phyloP scores from a whole-genome alignment of 306 rosid species.

The Medicago ruthenica region DNA sequence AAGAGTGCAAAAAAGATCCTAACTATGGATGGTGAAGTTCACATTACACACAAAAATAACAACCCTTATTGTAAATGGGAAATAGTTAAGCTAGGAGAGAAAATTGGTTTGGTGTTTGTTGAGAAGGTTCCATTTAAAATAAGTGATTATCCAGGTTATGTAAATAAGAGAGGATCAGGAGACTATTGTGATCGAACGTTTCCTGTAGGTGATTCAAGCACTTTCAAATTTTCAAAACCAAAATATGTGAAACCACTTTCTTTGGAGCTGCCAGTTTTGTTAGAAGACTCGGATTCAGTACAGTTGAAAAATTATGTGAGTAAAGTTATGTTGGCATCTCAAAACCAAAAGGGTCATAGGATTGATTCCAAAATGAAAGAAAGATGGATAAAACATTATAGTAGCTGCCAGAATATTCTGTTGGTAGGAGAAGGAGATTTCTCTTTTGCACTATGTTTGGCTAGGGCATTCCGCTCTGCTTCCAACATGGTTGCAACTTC shows the following conservation, averaged over 20 bases:
- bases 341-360: background rate
- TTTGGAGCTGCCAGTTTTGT: background rate
- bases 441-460: slow-evolving; percentile 55
- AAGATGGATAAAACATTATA: slow-evolving; percentile 45
- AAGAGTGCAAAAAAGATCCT: slow-evolving; percentile 42
- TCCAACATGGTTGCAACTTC: slow-evolving; percentile 54
- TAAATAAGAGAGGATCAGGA: too few relatives aligned
- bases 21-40: slow-evolving; percentile 49
- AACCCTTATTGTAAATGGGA: slow-evolving; percentile 1
- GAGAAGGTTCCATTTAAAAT: too few relatives aligned
- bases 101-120: too few relatives aligned
- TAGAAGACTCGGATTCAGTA: background rate
- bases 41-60: slow-evolving; percentile 53
- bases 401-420: slow-evolving; percentile 46
- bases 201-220: too few relatives aligned
- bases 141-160: too few relatives aligned
- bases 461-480: slow-evolving; percentile 47
- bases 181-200: too few relatives aligned
- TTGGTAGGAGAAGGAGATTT: slow-evolving; percentile 64
- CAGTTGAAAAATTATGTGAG: background rate
- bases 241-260: background rate
- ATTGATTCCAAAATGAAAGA: slow-evolving; percentile 17
- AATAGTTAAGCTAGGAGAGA: too few relatives aligned
- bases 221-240: background rate
- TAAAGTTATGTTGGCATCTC: background rate